Conservation (phyloP, 495 filamentous ascomycete species). For the Penicillium fimorum region DNA sequence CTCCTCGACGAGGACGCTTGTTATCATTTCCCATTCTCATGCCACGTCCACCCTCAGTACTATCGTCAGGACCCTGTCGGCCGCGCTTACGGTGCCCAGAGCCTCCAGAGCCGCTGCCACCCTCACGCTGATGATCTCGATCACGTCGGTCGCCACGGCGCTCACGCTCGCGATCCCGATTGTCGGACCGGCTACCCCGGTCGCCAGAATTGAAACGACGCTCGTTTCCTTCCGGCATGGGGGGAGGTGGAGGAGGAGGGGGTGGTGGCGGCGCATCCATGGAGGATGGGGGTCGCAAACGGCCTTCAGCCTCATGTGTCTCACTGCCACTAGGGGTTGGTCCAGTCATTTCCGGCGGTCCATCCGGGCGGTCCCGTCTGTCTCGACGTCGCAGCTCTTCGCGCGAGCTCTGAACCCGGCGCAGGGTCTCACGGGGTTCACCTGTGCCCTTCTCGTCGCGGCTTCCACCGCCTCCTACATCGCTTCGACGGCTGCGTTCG, state of each 20-base stretch:
- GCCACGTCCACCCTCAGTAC: conserved; percentile 35
- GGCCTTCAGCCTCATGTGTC: conserved; percentile 39
- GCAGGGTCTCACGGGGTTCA: conserved; percentile 36
- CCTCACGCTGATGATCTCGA: conserved; percentile 35
- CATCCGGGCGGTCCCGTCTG: conserved; percentile 35
- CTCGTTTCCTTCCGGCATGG: conserved; percentile 34
- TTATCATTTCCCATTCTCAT: conserved; percentile 42
- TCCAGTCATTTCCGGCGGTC: conserved; percentile 18
- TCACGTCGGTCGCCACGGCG: conserved; percentile 44
- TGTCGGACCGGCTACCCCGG: conserved; percentile 29
- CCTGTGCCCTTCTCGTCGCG: conserved; percentile 34
- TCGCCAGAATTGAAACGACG: conserved; percentile 40
- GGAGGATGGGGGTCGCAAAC: conserved; percentile 40
- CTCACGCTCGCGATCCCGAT: conserved; percentile 43
- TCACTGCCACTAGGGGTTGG: conserved; percentile 15
- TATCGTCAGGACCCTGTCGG: conserved; percentile 35
- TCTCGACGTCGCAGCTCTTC: conserved; percentile 46
- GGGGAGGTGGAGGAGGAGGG: conserved; percentile 34
- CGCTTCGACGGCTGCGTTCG: conserved; percentile 42
- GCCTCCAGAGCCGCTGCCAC: conserved; percentile 28
- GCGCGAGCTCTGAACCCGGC: conserved; percentile 36
- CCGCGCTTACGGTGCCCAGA: conserved; percentile 42
- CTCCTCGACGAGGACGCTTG: conserved; percentile 47
- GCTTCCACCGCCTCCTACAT: conserved; percentile 28
- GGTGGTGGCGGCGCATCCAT: conserved; percentile 36